phyloP scores from a whole-genome alignment of 495 filamentous ascomycete genomes.

The Lindgomyces ingoldianus region DNA sequence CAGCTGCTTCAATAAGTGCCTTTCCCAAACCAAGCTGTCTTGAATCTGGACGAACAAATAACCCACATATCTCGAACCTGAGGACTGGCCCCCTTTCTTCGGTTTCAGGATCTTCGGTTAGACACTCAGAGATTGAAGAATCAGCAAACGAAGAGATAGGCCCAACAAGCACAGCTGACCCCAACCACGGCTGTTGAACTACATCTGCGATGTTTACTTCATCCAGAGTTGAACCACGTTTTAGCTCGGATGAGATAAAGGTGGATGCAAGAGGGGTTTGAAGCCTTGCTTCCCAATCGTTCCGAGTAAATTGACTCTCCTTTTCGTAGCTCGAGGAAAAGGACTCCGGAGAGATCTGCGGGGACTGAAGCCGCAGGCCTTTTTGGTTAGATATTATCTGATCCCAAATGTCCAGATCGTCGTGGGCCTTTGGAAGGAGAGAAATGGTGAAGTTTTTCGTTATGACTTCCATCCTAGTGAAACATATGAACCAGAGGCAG shows the following conservation, averaged over 20 bases:
- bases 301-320: slow-evolving; percentile 12
- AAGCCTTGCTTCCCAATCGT: slow-evolving; percentile 30
- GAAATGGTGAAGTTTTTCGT: not conserved
- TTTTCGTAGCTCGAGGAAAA: slow-evolving; percentile 21
- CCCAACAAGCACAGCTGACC: slow-evolving; percentile 9
- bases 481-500: not conserved
- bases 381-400: slow-evolving; percentile 8
- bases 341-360: slow-evolving; percentile 17
- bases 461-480: not conserved
- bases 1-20: slow-evolving; percentile 22
- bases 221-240: not conserved
- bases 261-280: slow-evolving; percentile 22
- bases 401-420: slow-evolving; percentile 5
- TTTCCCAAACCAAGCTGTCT: slow-evolving; percentile 12
- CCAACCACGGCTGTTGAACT: not conserved
- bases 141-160: not conserved
- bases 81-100: not conserved
- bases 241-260: slow-evolving; percentile 15
- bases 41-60: slow-evolving; percentile 16
- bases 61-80: slow-evolving; percentile 7
- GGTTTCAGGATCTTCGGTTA: not conserved
- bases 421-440: slow-evolving; percentile 18
- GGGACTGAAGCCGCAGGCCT: slow-evolving; percentile 21
- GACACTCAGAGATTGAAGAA: not conserved
- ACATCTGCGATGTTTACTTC: not conserved